Evolutionary conservation across 2,329 filamentous ascomycete species (phyloP).

Genomic region (Botrytis cinerea): DNA sequence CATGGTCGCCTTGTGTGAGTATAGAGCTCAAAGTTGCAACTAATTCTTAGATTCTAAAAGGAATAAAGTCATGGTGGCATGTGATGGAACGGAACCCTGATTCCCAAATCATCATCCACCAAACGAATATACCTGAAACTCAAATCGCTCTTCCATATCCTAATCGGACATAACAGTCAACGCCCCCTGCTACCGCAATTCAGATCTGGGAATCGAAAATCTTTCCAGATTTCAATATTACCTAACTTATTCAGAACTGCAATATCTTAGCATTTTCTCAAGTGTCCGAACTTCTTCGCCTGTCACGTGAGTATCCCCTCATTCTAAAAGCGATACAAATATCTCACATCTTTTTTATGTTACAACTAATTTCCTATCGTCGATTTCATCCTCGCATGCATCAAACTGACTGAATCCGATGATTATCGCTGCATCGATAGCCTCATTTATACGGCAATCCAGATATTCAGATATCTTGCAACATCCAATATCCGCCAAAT

Average conservation of each 20-base stretch:
- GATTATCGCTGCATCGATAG: no score
- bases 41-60: accelerated
- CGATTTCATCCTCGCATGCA: no score
- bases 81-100: neutral
- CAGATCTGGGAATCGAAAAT: neutral
- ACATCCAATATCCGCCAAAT: neutral
- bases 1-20: neutral
- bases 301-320: neutral
- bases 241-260: no score
- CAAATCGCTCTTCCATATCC: neutral
- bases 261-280: neutral
- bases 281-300: neutral
- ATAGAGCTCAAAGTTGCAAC: neutral
- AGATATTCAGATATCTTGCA: no score
- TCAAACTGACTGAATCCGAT: no score
- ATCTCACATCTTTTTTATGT: no score
- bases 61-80: accelerated
- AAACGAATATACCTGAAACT: neutral
- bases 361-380: no score
- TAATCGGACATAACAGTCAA: neutral
- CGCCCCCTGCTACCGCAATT: neutral
- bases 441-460: no score
- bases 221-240: neutral
- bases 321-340: neutral
- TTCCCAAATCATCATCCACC: neutral